Evolutionary conservation across 2,329 filamentous ascomycete species (phyloP).

Genomic region (Aspergillus brasiliensis): DNA sequence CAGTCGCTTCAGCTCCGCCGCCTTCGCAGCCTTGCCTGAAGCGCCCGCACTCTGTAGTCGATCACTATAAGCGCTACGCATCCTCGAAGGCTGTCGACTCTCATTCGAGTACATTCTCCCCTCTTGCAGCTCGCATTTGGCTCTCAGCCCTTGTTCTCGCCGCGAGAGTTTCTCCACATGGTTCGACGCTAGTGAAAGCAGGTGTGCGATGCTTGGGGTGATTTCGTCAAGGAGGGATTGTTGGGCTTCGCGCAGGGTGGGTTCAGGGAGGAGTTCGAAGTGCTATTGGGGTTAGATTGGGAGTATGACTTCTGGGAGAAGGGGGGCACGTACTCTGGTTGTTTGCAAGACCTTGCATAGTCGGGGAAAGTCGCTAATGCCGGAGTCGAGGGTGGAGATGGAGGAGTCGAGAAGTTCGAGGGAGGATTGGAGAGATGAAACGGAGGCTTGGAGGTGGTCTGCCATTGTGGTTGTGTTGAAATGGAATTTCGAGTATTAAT

Average conservation of each 20-base stretch:
- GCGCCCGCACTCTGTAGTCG: constrained; percentile 21
- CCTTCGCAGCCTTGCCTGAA: constrained; percentile 43
- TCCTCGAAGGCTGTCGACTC: constrained; percentile 29
- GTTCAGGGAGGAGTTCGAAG: constrained; percentile 88
- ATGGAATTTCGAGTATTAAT: background rate
- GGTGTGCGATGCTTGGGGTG: constrained; percentile 76
- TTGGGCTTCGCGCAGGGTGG: constrained; percentile 79
- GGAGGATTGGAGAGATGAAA: constrained; percentile 62
- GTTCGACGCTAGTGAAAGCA: constrained; percentile 79
- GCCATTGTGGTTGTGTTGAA: constrained; percentile 33
- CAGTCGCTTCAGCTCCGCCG: constrained; percentile 67
- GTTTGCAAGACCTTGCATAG: constrained; percentile 65
- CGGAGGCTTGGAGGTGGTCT: constrained; percentile 59
- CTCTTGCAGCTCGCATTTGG: constrained; percentile 79
- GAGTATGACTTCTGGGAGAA: background rate
- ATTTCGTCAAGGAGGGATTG: constrained; percentile 84
- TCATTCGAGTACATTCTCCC: constrained; percentile 60
- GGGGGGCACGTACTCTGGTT: constrained; percentile 53
- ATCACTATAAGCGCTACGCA: constrained; percentile 25
- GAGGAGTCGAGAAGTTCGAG: constrained; percentile 64
- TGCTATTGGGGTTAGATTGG: constrained; percentile 57
- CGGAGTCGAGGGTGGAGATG: constrained; percentile 63
- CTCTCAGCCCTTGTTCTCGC: constrained; percentile 79
- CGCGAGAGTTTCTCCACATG: constrained; percentile 81
- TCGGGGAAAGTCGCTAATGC: constrained; percentile 65